These are phyloP conservation scores for Ambrosiella xylebori DNA, from an alignment of 2,329 filamentous ascomycete species.

Conservation along the genomic window DNA sequence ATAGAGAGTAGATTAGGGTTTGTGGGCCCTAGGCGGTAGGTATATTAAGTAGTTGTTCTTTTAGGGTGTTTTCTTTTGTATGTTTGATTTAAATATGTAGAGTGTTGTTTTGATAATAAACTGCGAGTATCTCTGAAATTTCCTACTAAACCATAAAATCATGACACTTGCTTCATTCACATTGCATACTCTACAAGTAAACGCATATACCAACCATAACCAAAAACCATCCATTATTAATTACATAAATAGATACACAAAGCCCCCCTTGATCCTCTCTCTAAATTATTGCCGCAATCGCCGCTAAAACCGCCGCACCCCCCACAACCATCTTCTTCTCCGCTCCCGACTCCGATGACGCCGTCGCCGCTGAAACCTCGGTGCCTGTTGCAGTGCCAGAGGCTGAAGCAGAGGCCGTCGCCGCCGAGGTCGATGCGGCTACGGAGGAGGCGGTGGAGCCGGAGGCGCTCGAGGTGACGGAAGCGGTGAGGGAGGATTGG, in stretches of 20 bases:
- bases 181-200: too few relatives aligned
- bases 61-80: neutral
- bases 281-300: constrained; percentile 24
- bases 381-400: constrained; percentile 14
- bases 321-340: constrained; percentile 21
- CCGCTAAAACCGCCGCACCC: constrained; percentile 23
- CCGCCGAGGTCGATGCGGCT: constrained; percentile 13
- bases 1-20: neutral
- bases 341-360: constrained; percentile 18
- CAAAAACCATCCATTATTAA: neutral
- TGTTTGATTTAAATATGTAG: neutral
- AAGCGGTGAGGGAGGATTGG: constrained; percentile 23
- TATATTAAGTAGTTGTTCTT: neutral
- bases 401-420: constrained; percentile 15
- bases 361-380: constrained; percentile 14
- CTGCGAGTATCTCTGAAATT: too few relatives aligned
- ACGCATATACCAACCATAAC: neutral
- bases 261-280: neutral
- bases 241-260: neutral
- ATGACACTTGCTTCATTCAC: too few relatives aligned
- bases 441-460: constrained; percentile 15
- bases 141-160: too few relatives aligned
- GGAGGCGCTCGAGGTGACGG: constrained; percentile 12
- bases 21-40: neutral
- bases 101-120: neutral